These are phyloP conservation scores for Kwoniella mangroviensis DNA, from an alignment of 768 basidiomycete genomes.

Conservation along the genomic window DNA sequence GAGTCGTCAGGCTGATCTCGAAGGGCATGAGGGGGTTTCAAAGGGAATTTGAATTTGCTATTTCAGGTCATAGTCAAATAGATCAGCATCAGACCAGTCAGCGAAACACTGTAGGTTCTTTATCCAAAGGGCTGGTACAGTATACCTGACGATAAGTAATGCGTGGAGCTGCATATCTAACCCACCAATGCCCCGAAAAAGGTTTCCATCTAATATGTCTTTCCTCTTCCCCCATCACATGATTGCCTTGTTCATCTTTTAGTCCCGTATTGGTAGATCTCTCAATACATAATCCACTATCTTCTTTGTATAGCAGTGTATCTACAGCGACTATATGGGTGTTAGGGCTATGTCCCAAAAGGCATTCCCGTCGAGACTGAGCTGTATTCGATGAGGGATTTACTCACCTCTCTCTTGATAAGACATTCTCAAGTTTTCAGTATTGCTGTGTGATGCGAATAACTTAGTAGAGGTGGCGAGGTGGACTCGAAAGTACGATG, in stretches of 20 bases:
- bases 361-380: no score
- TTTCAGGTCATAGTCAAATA: background rate
- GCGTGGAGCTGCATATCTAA: background rate
- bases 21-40: background rate
- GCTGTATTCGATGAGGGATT: no score
- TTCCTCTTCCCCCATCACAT: background rate
- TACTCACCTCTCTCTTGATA: background rate
- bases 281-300: background rate
- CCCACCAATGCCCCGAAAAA: background rate
- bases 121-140: background rate
- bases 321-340: background rate
- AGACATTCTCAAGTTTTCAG: background rate
- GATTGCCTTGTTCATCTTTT: background rate
- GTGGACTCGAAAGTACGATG: no score
- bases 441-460: background rate
- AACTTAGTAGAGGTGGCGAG: background rate
- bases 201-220: background rate
- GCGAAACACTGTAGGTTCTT: no score
- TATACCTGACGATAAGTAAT: background rate
- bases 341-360: background rate
- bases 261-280: background rate
- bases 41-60: slow-evolving; percentile 3
- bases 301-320: background rate
- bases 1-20: background rate
- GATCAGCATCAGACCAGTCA: background rate